These are phyloP conservation scores for Oxyria digyna DNA, from an alignment of 148 eudicot genomes.

Conservation along the genomic window DNA sequence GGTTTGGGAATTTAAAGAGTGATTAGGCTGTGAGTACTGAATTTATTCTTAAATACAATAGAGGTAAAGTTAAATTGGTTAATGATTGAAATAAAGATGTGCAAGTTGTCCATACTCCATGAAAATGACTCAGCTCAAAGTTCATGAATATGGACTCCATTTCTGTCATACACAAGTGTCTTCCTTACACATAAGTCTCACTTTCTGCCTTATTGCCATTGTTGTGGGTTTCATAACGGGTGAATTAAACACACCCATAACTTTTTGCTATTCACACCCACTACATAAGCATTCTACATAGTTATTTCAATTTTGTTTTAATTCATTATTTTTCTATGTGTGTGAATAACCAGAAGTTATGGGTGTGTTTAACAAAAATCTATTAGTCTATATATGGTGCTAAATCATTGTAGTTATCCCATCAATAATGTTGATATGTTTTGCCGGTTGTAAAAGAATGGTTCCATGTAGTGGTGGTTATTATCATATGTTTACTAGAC, in stretches of 20 bases:
- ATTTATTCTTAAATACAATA: background rate
- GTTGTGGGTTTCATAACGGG: background rate
- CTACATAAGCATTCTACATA: no score
- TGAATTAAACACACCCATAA: background rate
- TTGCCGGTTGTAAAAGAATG: background rate
- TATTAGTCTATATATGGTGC: no score
- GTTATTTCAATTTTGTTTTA: no score
- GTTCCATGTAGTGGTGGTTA: background rate
- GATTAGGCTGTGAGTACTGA: background rate
- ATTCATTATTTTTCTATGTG: no score
- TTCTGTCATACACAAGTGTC: background rate
- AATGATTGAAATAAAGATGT: background rate
- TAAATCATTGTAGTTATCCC: background rate
- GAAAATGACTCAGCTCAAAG: background rate
- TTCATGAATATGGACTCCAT: background rate
- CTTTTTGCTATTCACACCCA: no score
- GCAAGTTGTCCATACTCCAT: background rate
- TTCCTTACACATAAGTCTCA: background rate
- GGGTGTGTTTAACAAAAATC: no score
- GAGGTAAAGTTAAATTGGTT: background rate
- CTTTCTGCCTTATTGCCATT: background rate
- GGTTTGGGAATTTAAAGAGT: background rate
- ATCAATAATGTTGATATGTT: background rate
- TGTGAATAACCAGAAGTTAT: no score
- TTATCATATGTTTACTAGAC: background rate